A percentile compares a stretch with the other conserved stretches of the same genome.
phyloP scores from a whole-genome alignment of 192 early-diverging fungal genomes.

The Dissophora globulifera region DNA sequence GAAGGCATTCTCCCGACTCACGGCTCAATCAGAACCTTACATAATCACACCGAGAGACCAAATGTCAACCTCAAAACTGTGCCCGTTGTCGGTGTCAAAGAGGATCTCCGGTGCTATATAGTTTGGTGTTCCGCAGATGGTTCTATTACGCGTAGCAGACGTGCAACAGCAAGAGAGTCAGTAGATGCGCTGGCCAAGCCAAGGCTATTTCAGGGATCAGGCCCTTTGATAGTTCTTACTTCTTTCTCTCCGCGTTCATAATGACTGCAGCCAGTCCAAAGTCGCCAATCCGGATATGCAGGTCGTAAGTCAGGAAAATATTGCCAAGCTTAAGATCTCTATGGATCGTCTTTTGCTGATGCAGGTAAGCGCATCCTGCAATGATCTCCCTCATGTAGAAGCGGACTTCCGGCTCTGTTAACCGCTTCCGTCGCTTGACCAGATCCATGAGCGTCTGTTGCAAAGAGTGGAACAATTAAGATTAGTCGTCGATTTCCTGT shows the following conservation, averaged over 20 bases:
- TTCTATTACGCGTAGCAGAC: too few species aligned
- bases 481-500: too few species aligned
- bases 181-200: too few species aligned
- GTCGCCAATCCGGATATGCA: constrained; percentile 93
- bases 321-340: constrained; percentile 97
- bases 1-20: too few species aligned
- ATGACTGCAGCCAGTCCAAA: constrained; percentile 94
- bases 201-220: too few species aligned
- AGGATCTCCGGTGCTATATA: constrained; percentile 98
- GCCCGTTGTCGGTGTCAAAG: constrained; percentile 79
- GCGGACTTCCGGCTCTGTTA: constrained; percentile 92
- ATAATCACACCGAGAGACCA: constrained; percentile 94
- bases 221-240: constrained; percentile 64
- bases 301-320: constrained; percentile 82
- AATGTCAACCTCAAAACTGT: constrained; percentile 94
- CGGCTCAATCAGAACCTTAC: constrained; percentile 55
- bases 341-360: constrained; percentile 82
- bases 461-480: too few species aligned
- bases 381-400: constrained; percentile 88
- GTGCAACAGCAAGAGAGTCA: too few species aligned
- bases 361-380: constrained; percentile 84
- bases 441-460: constrained; percentile 85
- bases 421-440: constrained; percentile 75
- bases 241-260: constrained; percentile 87
- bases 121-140: constrained; percentile 97